Conservation (phyloP, 345 rosid species). For the Xanthoceras sorbifolium region DNA sequence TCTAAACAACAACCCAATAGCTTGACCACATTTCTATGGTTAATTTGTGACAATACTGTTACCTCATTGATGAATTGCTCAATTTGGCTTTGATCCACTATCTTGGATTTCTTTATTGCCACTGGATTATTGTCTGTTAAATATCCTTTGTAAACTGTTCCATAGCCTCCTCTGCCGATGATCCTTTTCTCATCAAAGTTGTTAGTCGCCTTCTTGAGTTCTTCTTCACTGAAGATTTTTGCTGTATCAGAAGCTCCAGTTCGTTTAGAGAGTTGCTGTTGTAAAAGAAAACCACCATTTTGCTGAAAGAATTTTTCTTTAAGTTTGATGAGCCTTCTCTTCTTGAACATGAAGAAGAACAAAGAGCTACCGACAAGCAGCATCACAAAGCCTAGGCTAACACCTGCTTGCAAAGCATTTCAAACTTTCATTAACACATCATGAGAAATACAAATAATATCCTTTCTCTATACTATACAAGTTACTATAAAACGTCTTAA, state of each 20-base stretch:
- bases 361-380: slow-evolving; percentile 5
- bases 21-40: slow-evolving; percentile 32
- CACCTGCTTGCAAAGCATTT: slow-evolving; percentile 14
- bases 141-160: slow-evolving; percentile 21
- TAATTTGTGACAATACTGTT: slow-evolving; percentile 27
- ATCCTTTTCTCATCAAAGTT: slow-evolving; percentile 31
- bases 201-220: slow-evolving; percentile 36
- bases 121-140: slow-evolving; percentile 14
- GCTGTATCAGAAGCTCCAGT: background rate
- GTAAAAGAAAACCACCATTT: slow-evolving; percentile 32
- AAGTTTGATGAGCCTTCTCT: slow-evolving; percentile 12
- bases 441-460: background rate
- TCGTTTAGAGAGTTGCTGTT: slow-evolving; percentile 12
- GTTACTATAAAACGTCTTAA: no score
- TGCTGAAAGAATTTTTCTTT: slow-evolving; percentile 21
- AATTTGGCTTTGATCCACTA: slow-evolving; percentile 14
- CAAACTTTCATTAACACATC: background rate
- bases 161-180: slow-evolving; percentile 38
- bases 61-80: slow-evolving; percentile 29
- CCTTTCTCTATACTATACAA: no score
- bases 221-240: slow-evolving; percentile 25
- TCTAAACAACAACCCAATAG: background rate
- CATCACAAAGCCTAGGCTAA: slow-evolving; percentile 5
- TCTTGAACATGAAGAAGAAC: slow-evolving; percentile 12
- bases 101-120: slow-evolving; percentile 28